Percentiles rank a stretch among this genome's conserved stretches.
These are phyloP conservation scores for Cafeteria roenbergensis DNA, from an alignment of 108 stramenopile genomes.

Conservation along the genomic window DNA sequence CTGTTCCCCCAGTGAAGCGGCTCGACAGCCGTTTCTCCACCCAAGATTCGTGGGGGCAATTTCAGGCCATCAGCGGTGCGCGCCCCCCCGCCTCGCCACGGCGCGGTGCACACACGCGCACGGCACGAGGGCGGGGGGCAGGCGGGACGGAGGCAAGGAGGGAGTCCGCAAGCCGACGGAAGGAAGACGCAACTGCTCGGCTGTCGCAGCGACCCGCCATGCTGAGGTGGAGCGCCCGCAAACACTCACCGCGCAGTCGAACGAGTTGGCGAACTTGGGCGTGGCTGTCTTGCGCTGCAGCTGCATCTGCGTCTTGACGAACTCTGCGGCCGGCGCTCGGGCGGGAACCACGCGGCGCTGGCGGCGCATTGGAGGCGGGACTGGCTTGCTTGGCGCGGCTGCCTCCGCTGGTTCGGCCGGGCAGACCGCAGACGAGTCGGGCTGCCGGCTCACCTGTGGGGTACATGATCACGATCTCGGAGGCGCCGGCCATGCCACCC, in stretches of 20 bases:
- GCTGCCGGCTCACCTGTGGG: neutral
- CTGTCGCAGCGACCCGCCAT: neutral
- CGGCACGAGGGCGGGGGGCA: no score
- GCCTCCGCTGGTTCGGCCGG: no score
- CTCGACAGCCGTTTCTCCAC: no score
- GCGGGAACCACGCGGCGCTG: neutral
- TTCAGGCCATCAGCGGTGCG: no score
- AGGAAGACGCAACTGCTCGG: neutral
- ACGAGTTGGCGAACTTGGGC: neutral
- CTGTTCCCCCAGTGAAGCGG: no score
- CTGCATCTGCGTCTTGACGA: slow-evolving; percentile 6
- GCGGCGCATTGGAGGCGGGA: neutral
- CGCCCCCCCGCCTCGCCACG: no score
- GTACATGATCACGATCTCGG: slow-evolving; percentile 7
- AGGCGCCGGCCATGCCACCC: neutral
- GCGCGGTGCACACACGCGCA: no score
- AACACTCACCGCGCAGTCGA: neutral
- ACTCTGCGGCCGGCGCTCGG: neutral
- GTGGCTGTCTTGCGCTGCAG: neutral
- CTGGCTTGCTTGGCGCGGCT: no score
- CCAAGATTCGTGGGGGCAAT: no score
- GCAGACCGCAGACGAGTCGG: neutral
- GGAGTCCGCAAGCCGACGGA: neutral
- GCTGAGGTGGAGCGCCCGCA: neutral
- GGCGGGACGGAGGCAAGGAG: no score